Conservation (phyloP, 2,329 filamentous ascomycete species). For the Tolypocladium sp. region DNA sequence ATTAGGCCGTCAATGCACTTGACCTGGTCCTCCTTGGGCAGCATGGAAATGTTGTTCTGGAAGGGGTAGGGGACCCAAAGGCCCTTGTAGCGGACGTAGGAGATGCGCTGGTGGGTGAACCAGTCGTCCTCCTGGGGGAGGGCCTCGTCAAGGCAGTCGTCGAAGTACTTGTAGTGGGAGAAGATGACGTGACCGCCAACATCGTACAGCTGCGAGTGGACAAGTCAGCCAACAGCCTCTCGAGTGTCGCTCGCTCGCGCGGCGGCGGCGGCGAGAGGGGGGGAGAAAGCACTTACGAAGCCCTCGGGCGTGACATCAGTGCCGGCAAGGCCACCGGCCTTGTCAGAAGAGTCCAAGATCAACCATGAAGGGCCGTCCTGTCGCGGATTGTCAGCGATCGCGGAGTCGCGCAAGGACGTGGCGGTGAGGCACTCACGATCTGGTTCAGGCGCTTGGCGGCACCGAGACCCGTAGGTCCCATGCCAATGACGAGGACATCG, state of each 20-base stretch:
- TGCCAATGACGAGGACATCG: slow-evolving; percentile 95
- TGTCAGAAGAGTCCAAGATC: slow-evolving; percentile 87
- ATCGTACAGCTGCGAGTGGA: slow-evolving; percentile 71
- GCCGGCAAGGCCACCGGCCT: slow-evolving; percentile 87
- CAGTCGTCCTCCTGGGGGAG: slow-evolving; percentile 90
- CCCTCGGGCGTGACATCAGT: slow-evolving; percentile 93
- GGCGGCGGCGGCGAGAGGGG: not conserved
- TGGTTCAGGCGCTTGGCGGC: slow-evolving; percentile 97
- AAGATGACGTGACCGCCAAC: slow-evolving; percentile 98
- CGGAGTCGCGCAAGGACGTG: slow-evolving; percentile 6
- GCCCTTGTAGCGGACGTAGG: slow-evolving; percentile 94
- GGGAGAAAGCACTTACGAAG: slow-evolving; percentile 63
- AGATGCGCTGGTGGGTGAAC: slow-evolving; percentile 97
- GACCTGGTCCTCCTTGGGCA: slow-evolving; percentile 95
- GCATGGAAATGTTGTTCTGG: slow-evolving; percentile 99
- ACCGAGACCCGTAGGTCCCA: slow-evolving; percentile 93
- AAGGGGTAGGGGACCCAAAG: slow-evolving; percentile 98
- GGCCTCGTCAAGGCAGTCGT: slow-evolving; percentile 96
- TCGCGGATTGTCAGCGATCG: slow-evolving; percentile 15
- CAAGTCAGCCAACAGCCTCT: slow-evolving; percentile 11
- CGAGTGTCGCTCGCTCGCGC: slow-evolving; percentile 1
- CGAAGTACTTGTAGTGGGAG: slow-evolving; percentile 99
- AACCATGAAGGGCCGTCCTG: slow-evolving; percentile 91
- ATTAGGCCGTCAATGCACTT: slow-evolving; percentile 92
- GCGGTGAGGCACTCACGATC: slow-evolving; percentile 56